Evolutionary conservation across 2,329 filamentous ascomycete species (phyloP).

Genomic region (Macrophomina pseudophaseolina): DNA sequence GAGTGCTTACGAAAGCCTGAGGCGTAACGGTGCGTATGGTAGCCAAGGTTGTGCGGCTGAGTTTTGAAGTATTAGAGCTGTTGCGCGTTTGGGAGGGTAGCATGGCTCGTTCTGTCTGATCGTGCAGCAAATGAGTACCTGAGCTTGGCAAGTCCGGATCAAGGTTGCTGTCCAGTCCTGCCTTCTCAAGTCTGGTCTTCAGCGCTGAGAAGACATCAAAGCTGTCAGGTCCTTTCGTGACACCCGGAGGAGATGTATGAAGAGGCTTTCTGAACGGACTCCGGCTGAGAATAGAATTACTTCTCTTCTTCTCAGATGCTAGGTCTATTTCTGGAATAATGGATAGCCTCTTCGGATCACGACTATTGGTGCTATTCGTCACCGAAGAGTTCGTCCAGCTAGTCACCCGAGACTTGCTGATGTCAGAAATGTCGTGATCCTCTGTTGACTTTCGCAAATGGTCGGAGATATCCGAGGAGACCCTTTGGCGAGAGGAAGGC

Average conservation of each 20-base stretch:
- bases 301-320: slow-evolving; percentile 31
- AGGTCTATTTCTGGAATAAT: slow-evolving; percentile 61
- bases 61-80: slow-evolving; percentile 24
- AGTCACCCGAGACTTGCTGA: slow-evolving; percentile 69
- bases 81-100: slow-evolving; percentile 26
- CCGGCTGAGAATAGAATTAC: slow-evolving; percentile 38
- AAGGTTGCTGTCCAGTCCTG: slow-evolving; percentile 21
- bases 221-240: slow-evolving; percentile 24
- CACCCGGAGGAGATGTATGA: slow-evolving; percentile 30
- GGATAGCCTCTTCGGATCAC: slow-evolving; percentile 64
- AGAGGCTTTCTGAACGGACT: slow-evolving; percentile 27
- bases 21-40: slow-evolving; percentile 46
- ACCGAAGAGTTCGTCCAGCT: slow-evolving; percentile 73
- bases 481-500: not conserved
- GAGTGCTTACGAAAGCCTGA: slow-evolving; percentile 24
- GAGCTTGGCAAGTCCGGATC: not conserved
- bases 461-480: slow-evolving; percentile 3
- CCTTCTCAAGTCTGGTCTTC: slow-evolving; percentile 60
- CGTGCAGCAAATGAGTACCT: not conserved
- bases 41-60: slow-evolving; percentile 37
- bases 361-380: slow-evolving; percentile 59
- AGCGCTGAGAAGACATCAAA: slow-evolving; percentile 64
- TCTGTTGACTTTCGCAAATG: slow-evolving; percentile 25
- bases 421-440: slow-evolving; percentile 37
- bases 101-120: slow-evolving; percentile 9